phyloP scores from a whole-genome alignment of 176 grass and related monocot genomes.

The Aegilops tauschii region DNA sequence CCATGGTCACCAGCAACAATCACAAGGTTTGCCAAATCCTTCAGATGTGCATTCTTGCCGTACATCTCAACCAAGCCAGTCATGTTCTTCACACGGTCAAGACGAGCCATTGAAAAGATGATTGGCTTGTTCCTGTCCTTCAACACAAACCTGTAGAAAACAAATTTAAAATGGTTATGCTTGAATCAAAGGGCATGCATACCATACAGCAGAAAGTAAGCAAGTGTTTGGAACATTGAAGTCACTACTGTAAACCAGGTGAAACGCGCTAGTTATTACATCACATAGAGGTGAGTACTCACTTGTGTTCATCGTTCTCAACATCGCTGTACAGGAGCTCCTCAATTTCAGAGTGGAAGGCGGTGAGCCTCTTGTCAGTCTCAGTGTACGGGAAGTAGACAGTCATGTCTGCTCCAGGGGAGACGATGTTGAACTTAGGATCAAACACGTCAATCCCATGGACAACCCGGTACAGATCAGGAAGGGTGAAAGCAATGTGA shows the following conservation, averaged over 20 bases:
- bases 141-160: conserved; percentile 60
- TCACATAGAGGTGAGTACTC: conserved; percentile 13
- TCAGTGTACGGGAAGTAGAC: conserved; percentile 89
- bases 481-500: conserved; percentile 92
- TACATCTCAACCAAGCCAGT: conserved; percentile 97
- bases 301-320: conserved; percentile 90
- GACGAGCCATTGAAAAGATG: conserved; percentile 96
- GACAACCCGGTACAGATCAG: conserved; percentile 91
- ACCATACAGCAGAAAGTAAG: background rate
- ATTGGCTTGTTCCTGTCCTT: conserved; percentile 87
- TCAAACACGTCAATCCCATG: conserved; percentile 97
- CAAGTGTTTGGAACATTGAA: background rate
- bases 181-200: background rate
- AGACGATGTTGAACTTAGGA: conserved; percentile 99
- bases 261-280: background rate
- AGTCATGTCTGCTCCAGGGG: conserved; percentile 92
- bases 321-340: conserved; percentile 79
- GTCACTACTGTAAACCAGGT: background rate
- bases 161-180: conserved; percentile 2
- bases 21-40: conserved; percentile 90
- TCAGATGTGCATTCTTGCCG: conserved; percentile 71
- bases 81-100: conserved; percentile 95
- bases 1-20: conserved; percentile 95
- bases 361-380: conserved; percentile 75
- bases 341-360: conserved; percentile 88